These are phyloP conservation scores for Leptodontidium sp. DNA, from an alignment of 2,329 filamentous ascomycete genomes.

Conservation along the genomic window DNA sequence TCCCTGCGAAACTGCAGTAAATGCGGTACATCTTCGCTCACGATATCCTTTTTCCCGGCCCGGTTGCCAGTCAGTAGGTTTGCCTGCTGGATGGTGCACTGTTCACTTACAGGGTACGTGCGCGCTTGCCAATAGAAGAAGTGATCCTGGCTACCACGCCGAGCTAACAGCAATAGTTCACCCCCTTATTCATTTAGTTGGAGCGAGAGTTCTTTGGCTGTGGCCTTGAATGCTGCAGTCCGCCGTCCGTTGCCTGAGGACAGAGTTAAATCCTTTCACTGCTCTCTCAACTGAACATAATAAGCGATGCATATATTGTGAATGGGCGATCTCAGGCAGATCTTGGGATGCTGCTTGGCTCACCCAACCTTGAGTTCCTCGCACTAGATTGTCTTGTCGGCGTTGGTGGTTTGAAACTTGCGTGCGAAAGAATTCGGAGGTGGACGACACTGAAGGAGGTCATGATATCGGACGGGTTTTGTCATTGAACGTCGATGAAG, in stretches of 20 bases:
- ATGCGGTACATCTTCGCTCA: not conserved
- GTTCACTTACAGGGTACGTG: not conserved
- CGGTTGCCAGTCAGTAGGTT: not conserved
- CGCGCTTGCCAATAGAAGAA: conserved; percentile 2
- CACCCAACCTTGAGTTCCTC: not conserved
- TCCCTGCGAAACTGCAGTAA: not conserved
- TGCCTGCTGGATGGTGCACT: not conserved
- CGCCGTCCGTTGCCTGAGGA: not conserved
- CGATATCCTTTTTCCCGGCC: not conserved
- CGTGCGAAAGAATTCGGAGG: not conserved
- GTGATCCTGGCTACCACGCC: not conserved
- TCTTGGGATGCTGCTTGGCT: not conserved
- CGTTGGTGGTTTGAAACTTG: not conserved
- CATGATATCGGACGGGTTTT: not conserved
- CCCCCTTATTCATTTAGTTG: not conserved
- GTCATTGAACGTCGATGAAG: not conserved
- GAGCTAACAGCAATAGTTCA: conserved; percentile 7
- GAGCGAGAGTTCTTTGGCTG: conserved; percentile 2
- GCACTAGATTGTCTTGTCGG: not conserved
- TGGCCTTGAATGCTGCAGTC: not conserved
- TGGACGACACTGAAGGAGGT: conserved; percentile 1
- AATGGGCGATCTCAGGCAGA: not conserved
- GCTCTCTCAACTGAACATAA: not conserved
- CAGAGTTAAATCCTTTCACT: not conserved
- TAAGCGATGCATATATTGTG: not conserved